Conservation (phyloP, 345 rosid species). For the Salix brachista region DNA sequence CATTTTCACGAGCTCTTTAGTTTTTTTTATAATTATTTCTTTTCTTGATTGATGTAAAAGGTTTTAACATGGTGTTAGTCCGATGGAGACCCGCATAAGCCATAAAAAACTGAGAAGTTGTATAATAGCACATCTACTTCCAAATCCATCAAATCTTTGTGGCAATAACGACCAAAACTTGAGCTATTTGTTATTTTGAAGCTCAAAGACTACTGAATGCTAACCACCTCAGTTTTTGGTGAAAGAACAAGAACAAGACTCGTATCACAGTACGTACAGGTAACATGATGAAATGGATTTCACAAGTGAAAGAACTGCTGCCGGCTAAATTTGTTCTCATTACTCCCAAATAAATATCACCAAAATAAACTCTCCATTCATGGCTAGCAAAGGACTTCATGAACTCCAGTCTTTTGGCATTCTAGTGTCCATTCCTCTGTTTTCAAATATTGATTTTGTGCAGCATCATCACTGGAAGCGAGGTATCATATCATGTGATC, state of each 20-base stretch:
- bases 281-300: not conserved
- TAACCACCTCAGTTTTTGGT: not conserved
- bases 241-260: not conserved
- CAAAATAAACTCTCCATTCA: not conserved
- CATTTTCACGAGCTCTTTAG: no score
- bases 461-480: not conserved
- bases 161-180: not conserved
- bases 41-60: no score
- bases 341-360: not conserved
- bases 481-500: not conserved
- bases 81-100: no score
- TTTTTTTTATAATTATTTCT: no score
- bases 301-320: not conserved
- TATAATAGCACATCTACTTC: no score
- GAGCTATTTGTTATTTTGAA: not conserved
- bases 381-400: not conserved
- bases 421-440: not conserved
- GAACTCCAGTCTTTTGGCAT: not conserved
- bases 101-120: no score
- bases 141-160: not conserved
- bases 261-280: not conserved
- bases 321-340: not conserved
- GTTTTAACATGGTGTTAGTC: no score
- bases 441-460: not conserved
- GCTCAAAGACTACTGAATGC: not conserved